Conservation (phyloP, 805 yeast genomes). For the Ogataea thermomethanolica region DNA sequence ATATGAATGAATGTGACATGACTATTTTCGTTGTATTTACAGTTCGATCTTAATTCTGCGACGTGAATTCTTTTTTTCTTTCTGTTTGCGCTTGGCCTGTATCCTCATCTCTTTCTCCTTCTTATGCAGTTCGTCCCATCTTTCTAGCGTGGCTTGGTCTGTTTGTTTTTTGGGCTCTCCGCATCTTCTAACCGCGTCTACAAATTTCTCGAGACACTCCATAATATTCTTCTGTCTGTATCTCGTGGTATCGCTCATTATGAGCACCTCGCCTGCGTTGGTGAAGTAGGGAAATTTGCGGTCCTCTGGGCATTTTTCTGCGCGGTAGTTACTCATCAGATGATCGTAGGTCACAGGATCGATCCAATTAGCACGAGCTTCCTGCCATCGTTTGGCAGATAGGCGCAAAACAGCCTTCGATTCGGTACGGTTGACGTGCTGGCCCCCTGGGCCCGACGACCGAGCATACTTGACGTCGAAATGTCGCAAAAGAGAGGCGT, state of each 20-base stretch:
- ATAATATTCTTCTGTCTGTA: conserved; percentile 42
- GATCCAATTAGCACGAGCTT: conserved; percentile 43
- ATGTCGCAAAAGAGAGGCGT: conserved; percentile 12
- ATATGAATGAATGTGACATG: conserved; percentile 6
- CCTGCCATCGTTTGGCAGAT: conserved; percentile 34
- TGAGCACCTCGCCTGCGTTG: conserved; percentile 24
- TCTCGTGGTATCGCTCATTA: conserved; percentile 31
- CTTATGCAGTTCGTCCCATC: conserved; percentile 38
- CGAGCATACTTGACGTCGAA: conserved; percentile 43
- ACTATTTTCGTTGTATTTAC: conserved; percentile 2
- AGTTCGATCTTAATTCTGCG: conserved; percentile 17
- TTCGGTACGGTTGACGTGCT: conserved; percentile 56
- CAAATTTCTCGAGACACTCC: conserved; percentile 45
- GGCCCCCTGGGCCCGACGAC: conserved; percentile 60
- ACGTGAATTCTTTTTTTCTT: conserved; percentile 25
- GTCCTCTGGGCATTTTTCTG: conserved; percentile 13
- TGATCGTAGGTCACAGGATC: conserved; percentile 36
- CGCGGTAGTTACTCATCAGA: conserved; percentile 25
- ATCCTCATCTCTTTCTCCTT: conserved; percentile 23
- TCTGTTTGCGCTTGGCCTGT: conserved; percentile 19
- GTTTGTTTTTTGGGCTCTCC: conserved; percentile 37
- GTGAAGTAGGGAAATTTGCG: conserved; percentile 29
- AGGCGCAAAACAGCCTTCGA: conserved; percentile 40
- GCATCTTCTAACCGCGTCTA: conserved; percentile 38
- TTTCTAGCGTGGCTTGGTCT: conserved; percentile 37